These are phyloP conservation scores for Amaranthus tricolor DNA, from an alignment of 179 eudicot genomes.

Conservation along the genomic window DNA sequence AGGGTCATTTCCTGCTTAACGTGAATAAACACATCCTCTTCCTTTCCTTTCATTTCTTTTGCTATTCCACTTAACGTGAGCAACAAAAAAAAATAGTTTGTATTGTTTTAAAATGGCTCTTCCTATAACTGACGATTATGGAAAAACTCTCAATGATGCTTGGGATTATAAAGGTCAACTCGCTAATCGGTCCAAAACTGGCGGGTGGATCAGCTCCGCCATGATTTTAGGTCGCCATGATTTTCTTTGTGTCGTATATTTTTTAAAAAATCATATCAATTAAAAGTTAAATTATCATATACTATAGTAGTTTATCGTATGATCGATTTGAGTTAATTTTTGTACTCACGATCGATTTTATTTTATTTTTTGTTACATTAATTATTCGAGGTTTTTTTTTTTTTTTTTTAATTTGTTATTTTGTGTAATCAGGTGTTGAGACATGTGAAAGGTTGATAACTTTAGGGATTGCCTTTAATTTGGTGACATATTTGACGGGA, in stretches of 20 bases:
- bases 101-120: constrained; percentile 28
- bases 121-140: constrained; percentile 38
- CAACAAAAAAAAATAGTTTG: background rate
- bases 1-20: constrained; percentile 11
- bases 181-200: constrained; percentile 55
- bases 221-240: constrained; percentile 64
- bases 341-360: background rate
- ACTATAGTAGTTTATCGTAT: too few relatives aligned
- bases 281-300: too few relatives aligned
- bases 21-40: background rate
- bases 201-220: constrained; percentile 85
- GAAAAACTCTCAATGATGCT: constrained; percentile 60
- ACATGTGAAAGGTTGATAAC: constrained; percentile 77
- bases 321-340: background rate
- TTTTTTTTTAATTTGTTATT: background rate
- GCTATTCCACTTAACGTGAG: background rate
- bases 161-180: constrained; percentile 89
- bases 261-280: background rate
- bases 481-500: constrained; percentile 77
- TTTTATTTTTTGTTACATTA: too few relatives aligned
- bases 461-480: constrained; percentile 77
- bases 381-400: background rate
- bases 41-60: background rate
- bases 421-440: constrained; percentile 55
- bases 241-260: too few relatives aligned